A percentile compares a stretch with the other conserved stretches of the same genome.
Conservation (phyloP, 2,329 filamentous ascomycete genomes). For the Orbilia oligospora region DNA sequence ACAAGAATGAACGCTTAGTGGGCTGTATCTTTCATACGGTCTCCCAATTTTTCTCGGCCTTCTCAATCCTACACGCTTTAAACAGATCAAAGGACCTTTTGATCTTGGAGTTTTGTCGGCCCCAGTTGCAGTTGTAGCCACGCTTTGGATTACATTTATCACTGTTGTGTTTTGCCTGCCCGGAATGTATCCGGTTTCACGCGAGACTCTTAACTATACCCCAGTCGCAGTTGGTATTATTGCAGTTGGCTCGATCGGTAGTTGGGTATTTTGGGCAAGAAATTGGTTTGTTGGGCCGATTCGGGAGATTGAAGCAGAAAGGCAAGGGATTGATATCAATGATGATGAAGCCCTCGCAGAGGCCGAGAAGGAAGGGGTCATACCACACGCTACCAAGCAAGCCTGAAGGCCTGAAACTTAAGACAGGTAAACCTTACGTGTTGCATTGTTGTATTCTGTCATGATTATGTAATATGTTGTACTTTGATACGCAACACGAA, state of each 20-base stretch:
- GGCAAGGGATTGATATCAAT: slow-evolving; percentile 69
- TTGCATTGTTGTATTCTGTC: slow-evolving; percentile 10
- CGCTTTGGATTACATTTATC: slow-evolving; percentile 72
- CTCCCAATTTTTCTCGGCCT: slow-evolving; percentile 73
- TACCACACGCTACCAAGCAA: slow-evolving; percentile 26
- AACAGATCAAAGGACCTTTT: slow-evolving; percentile 72
- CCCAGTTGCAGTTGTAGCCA: slow-evolving; percentile 70
- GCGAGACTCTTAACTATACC: slow-evolving; percentile 74
- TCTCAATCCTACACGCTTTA: slow-evolving; percentile 71
- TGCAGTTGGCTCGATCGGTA: slow-evolving; percentile 68
- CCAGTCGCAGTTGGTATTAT: slow-evolving; percentile 75
- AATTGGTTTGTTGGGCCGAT: slow-evolving; percentile 74
- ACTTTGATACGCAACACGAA: not conserved
- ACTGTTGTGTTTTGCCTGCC: slow-evolving; percentile 74
- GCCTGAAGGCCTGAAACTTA: not conserved
- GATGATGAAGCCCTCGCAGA: slow-evolving; percentile 69
- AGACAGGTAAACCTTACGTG: not conserved
- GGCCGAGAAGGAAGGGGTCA: slow-evolving; percentile 65
- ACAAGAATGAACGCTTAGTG: slow-evolving; percentile 65
- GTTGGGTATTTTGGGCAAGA: slow-evolving; percentile 72
- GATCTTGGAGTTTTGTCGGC: slow-evolving; percentile 70
- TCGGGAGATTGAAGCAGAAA: slow-evolving; percentile 71
- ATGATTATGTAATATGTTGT: slow-evolving; percentile 3
- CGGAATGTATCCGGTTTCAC: slow-evolving; percentile 72
- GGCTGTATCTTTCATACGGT: slow-evolving; percentile 74